Evolutionary conservation across 2,329 filamentous ascomycete genomes (phyloP).

Genomic region (Curvularia sp.): DNA sequence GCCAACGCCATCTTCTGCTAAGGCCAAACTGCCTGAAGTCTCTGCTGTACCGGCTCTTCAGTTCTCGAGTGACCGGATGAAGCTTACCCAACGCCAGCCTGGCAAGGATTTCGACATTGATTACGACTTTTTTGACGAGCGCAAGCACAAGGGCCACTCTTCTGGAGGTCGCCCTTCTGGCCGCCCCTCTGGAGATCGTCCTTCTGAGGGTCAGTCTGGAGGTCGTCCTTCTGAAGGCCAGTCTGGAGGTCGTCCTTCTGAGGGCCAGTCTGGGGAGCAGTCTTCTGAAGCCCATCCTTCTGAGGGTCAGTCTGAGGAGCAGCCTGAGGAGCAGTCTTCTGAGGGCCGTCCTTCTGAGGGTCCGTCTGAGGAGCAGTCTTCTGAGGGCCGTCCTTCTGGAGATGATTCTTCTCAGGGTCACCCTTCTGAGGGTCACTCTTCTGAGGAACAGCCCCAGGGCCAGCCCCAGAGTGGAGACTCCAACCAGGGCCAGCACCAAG

Average conservation of each 20-base stretch:
- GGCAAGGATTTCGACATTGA: neutral
- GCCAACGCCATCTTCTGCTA: neutral
- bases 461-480: too few relatives aligned
- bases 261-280: neutral
- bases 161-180: neutral
- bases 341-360: too few relatives aligned
- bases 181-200: too few relatives aligned
- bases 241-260: neutral
- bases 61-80: neutral
- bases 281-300: neutral
- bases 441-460: too few relatives aligned
- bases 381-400: neutral
- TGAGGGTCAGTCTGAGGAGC: neutral
- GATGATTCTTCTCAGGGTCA: too few relatives aligned
- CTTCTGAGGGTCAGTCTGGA: neutral
- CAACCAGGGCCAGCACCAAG: too few relatives aligned
- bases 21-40: neutral
- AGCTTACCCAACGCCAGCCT: neutral
- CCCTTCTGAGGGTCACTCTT: too few relatives aligned
- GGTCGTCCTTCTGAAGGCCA: neutral
- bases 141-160: neutral
- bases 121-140: neutral
- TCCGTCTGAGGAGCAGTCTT: neutral
- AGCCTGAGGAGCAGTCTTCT: neutral
- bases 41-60: neutral